Evolutionary conservation across 208 protist species (phyloP), one percentile per base, ranked within the genome.

Genomic region (Naegleria lovaniensis): DNA sequence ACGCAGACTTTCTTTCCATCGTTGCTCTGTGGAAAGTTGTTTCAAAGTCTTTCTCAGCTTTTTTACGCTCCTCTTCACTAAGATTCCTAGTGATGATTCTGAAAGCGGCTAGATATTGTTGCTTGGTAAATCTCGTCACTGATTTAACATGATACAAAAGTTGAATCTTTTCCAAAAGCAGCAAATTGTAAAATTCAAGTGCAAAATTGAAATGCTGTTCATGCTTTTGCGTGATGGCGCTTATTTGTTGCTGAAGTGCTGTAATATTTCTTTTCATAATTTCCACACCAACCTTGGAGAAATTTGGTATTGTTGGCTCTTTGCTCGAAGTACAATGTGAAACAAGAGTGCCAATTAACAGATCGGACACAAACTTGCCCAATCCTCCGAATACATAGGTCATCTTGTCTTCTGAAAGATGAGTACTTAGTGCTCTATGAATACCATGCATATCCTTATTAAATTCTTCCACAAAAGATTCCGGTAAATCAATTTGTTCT

Each of bases 311-410:
- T 36, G 29, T 29, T 15, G 19, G 3, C 22, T 15, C 1, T 4
- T 67, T 67, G 22, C 13, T 19, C 19, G 55, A 4, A 22, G 67
- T 36, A 16, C 13, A 16, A 75, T n/a, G 58, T 16, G 13, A 16
- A 79, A 79, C 67, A 7, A 89, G 0, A 52, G 48, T 40, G 25
- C 40, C 25, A 40, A 89, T 40, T 29, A 89, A 11, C 9, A 67
- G 33, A 67, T 67, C n/a, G 22, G 48, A 9, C 25, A 89, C 22
- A 5, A 89, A 67, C 25, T 6, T 38, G 25, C 48, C 85, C 1
- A 89, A n/a, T 1, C 85, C 85, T n/a, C 38, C 4, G 25, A 89
- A 89, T 22, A 89, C 9, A 40, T 89, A 89, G 29, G 55, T 38
- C 1, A 41, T 5, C 25, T 89, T 89, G 0, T 67, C 48, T 9